phyloP scores from a whole-genome alignment of 805 yeast genomes.

The Ogataea philodendri region DNA sequence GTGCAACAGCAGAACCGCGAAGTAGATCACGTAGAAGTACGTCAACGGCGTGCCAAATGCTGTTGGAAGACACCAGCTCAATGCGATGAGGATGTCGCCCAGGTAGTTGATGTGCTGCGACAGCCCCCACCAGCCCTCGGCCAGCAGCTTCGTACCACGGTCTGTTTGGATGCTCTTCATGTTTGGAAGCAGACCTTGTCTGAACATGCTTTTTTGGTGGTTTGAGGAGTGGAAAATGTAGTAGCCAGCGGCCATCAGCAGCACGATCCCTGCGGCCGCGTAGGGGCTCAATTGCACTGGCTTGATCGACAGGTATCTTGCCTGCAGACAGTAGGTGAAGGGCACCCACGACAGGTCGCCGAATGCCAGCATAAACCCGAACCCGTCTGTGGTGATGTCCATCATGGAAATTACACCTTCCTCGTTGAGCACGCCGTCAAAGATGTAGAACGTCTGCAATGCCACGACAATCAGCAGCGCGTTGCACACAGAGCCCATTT shows the following conservation, averaged over 20 bases:
- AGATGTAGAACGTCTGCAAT: slow-evolving; percentile 76
- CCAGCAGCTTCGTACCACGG: slow-evolving; percentile 74
- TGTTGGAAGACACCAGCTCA: slow-evolving; percentile 91
- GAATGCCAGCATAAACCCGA: slow-evolving; percentile 93
- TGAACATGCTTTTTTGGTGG: slow-evolving; percentile 79
- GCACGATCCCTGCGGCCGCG: slow-evolving; percentile 40
- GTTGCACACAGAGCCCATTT: slow-evolving; percentile 58
- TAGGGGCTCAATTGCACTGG: slow-evolving; percentile 51
- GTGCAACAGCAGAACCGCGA: slow-evolving; percentile 77
- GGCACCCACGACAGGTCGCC: slow-evolving; percentile 95
- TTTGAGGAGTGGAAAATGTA: slow-evolving; percentile 83
- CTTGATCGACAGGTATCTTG: slow-evolving; percentile 72
- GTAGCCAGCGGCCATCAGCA: slow-evolving; percentile 56
- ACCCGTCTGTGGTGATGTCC: slow-evolving; percentile 94
- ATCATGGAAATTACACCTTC: slow-evolving; percentile 90
- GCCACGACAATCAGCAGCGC: slow-evolving; percentile 67
- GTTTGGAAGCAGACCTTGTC: slow-evolving; percentile 69
- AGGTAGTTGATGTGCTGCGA: slow-evolving; percentile 93
- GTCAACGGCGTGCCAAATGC: slow-evolving; percentile 80
- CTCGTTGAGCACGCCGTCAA: slow-evolving; percentile 92
- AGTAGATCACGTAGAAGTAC: slow-evolving; percentile 82
- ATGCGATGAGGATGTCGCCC: slow-evolving; percentile 92
- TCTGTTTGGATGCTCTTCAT: slow-evolving; percentile 68
- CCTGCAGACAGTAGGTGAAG: slow-evolving; percentile 83
- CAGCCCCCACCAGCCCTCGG: slow-evolving; percentile 95